Evolutionary conservation across 2,329 filamentous ascomycete genomes (phyloP).

Genomic region (Plectosphaerella cucumerina): DNA sequence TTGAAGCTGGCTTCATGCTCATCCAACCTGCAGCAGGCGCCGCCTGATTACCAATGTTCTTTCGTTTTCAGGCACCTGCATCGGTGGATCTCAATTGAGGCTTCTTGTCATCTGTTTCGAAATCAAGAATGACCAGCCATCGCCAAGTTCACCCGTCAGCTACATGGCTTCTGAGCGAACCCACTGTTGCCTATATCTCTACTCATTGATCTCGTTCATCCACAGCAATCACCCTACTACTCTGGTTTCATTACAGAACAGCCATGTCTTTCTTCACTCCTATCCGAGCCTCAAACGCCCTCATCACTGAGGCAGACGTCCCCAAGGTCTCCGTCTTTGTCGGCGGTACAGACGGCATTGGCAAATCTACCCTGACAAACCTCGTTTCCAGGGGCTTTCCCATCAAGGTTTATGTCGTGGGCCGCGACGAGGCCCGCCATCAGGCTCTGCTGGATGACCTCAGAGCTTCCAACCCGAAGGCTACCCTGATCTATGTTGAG

Average conservation of each 20-base stretch:
- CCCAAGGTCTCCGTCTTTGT: not conserved
- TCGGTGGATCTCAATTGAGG: too few species aligned
- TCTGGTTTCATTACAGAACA: not conserved
- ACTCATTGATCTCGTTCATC: too few species aligned
- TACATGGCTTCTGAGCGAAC: too few species aligned
- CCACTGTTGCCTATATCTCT: too few species aligned
- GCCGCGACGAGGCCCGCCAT: not conserved
- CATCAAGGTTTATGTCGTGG: not conserved
- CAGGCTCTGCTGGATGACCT: not conserved
- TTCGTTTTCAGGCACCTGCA: too few species aligned
- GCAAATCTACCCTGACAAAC: not conserved
- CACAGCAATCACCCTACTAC: too few species aligned
- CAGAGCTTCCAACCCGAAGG: not conserved
- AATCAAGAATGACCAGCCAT: too few species aligned
- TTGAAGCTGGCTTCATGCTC: too few species aligned
- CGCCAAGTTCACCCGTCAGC: too few species aligned
- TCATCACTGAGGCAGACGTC: not conserved
- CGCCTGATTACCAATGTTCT: too few species aligned
- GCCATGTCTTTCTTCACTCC: not conserved
- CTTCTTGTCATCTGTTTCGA: too few species aligned
- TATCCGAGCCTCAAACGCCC: not conserved
- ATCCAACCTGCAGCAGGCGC: too few species aligned
- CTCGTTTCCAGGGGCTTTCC: not conserved
- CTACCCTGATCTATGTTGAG: slow-evolving; percentile 2
- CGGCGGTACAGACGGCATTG: slow-evolving; percentile 4